Evolutionary conservation across 1,284 basidiomycete species (phyloP), one percentile per base, ranked within the genome.

Genomic region (Ustilago crameri): DNA sequence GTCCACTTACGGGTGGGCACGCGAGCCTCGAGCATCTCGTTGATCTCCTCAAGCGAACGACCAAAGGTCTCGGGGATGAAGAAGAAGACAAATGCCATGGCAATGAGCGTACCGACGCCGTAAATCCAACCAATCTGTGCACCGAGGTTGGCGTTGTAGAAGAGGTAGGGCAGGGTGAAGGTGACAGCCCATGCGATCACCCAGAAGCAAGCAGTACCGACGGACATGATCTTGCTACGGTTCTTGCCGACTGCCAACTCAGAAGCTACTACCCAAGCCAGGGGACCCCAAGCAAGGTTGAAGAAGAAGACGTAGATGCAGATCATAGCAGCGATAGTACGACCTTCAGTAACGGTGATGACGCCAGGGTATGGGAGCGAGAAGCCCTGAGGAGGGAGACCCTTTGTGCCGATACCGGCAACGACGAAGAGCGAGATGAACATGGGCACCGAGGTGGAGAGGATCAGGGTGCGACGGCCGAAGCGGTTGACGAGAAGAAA

Each of bases 191-290:
- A 86, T 3, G 85, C 85, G 42, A 76, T 71, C 26, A 86, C 69
- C 85, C 85, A 86, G 84, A 86, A 86, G 37, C 77, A 76, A 9
- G 85, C 84, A 10, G 85, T 85, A 40, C 84, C 84, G 53, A 86
- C 74, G 23, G 82, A 82, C 78, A 86, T 83, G 74, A 85, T 83
- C 76, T 85, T 86, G 61, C 84, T 84, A 55, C 84, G 78, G 74
- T 85, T 85, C 68, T 82, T 76, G 30, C 85, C 84, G 12, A 81
- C 78, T 0, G 82, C 82, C 50, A 85, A 75, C 63, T 84, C 84
- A 30, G 81, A 79, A 5, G 84, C 84, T 32, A 80, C 76, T 10
- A 70, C 69, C 84, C 84, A 85, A 9, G 84, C 84, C 9, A 86
- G 71, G 9, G 85, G 85, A 24, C 85, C 85, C 85, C 85, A 86